Percentiles rank a stretch among this genome's conserved stretches.
Conservation (phyloP, 176 grass and related monocot species). For the Oryza nivara region DNA sequence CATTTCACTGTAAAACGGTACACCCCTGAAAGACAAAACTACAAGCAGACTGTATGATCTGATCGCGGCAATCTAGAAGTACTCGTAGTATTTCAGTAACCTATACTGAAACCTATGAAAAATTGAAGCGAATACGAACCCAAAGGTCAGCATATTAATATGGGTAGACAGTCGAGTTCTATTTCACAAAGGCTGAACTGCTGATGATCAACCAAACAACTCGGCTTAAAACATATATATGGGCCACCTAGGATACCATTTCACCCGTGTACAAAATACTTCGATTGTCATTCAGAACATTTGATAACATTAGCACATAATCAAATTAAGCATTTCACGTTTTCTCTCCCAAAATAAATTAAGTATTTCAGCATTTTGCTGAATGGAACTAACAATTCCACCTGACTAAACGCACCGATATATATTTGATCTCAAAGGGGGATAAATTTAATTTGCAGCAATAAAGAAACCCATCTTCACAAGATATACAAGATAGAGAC, state of each 20-base stretch:
- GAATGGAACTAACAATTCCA: no score
- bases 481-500: background rate
- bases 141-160: background rate
- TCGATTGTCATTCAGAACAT: background rate
- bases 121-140: background rate
- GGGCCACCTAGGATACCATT: background rate
- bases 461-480: no score
- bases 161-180: background rate
- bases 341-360: no score
- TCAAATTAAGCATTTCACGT: no score
- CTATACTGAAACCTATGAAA: background rate
- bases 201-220: background rate
- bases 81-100: slow-evolving; percentile 1
- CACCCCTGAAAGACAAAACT: background rate
- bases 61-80: background rate
- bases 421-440: background rate
- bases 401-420: background rate
- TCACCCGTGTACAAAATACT: background rate
- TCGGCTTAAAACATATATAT: background rate
- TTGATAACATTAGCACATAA: background rate
- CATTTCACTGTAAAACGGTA: slow-evolving; percentile 4
- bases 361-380: no score
- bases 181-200: background rate
- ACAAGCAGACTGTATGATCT: background rate
- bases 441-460: slow-evolving; percentile 24